Evolutionary conservation across 257 asterid genomes (phyloP), one percentile per base, ranked within the genome.

Genomic region (Forsythia suspensa): DNA sequence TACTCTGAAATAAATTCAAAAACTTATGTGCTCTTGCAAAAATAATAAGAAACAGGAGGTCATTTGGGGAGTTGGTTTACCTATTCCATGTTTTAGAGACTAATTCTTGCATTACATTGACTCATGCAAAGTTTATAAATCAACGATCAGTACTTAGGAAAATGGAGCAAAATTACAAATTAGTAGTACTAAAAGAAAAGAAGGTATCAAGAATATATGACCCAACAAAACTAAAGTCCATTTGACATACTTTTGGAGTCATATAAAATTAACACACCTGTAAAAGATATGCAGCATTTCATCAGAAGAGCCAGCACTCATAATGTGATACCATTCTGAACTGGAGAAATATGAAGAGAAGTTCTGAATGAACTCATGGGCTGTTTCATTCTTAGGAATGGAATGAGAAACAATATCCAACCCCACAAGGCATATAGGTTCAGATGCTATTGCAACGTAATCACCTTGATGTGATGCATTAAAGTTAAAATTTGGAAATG

Each of bases 381-480:
- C 92, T 16, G 96, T 80, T 78, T 93, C 97, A 70, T 92, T 93
- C 82, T 71, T 79, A 34, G 97, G 98, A 80, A 86, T 16, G 29
- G 88, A 83, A 80, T 78, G 84, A 85, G 93, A 81, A 74, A 85
- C 97, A 11, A 95, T 85, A 83, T 95, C 98, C 90, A 93, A 80
- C 29, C 99, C 99, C 81, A 92, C 97, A 39, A 93, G 89, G 83
- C 94, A 95, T 72, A 93, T 38, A 61, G 98, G 98, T 85, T 95
- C 99, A 69, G 97, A 95, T 84, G 99, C 98, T 85, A 95, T 91
- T 38, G 90, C 97, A 43, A 93, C 99, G 78, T 88, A 93, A 82
- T 95, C 92, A 75, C 97, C 99, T 63, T 93, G 97, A 85, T 95
- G 98, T 51, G 99, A 95, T 48, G 87, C 92, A 82, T 87, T 95